Base-by-base conservation (phyloP, 108 stramenopile species). In the Discostella stelligeroides region DNA sequence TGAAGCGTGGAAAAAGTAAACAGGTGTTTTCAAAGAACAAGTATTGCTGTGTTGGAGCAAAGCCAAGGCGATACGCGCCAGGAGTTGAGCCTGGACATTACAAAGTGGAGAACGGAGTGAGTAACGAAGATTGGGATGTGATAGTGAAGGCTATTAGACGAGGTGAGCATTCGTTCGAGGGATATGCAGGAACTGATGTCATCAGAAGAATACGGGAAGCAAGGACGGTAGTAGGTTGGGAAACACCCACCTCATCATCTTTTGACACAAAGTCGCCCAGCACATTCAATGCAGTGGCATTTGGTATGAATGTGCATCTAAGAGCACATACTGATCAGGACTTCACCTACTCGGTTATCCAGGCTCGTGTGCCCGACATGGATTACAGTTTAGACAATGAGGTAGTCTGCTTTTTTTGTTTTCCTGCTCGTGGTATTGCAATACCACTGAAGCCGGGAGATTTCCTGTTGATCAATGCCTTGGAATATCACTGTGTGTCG, bases 391-490 rank as follows among this genome's bases (percentile, higher is more conserved):
- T 41, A 3, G 21, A 39, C 40, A 39, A 60, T 20, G 14, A 39
- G 14, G n/a, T 40, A n/a, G 37, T 41, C 1, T 40, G 38, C 17
- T 60, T 40, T 60, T 60, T 60, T 60, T 60, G 59, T 38, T 60
- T 60, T 60, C 38, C 38, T 5, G 17, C 38, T 1, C 14, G 39
- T 13, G 38, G 59, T 39, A 23, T 60, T 9, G 37, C 59, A 20
- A 20, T 60, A 9, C 37, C 59, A n/a, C 14, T 60, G 34, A 14
- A 15, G 21, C 38, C 59, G 8, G 59, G 59, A 40, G 59, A 60
- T 39, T 37, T 60, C 38, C 38, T 60, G 2, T 15, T 60, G 37
- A 9, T 60, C 14, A 60, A 60, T 39, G 13, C 59, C 0, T 20
- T 37, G 34, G 59, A 60, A n/a, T 20, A 14, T 39, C 59, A 60